These are phyloP conservation scores for Metschnikowia reukaufii DNA, from an alignment of 805 yeast genomes.

Conservation along the genomic window DNA sequence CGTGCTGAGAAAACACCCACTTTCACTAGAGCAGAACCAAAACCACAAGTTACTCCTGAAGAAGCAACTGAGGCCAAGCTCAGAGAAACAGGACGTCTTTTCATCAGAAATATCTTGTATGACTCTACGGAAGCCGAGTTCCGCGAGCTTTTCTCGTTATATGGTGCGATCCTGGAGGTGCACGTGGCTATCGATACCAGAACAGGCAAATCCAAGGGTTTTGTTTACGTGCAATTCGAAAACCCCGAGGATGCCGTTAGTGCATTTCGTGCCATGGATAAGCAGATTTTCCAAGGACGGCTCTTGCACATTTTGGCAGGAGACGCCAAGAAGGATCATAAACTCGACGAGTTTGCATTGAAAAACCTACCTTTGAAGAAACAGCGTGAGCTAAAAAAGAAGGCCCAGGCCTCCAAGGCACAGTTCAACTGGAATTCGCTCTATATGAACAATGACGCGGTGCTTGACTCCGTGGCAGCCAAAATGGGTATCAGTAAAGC, in stretches of 20 bases:
- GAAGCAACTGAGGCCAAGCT: constrained; percentile 53
- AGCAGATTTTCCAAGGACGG: constrained; percentile 91
- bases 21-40: constrained; percentile 2
- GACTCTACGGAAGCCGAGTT: constrained; percentile 80
- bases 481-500: constrained; percentile 82
- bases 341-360: constrained; percentile 85
- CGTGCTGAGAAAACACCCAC: constrained; percentile 9
- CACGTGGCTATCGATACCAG: constrained; percentile 91
- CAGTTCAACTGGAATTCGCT: constrained; percentile 96
- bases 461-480: constrained; percentile 82
- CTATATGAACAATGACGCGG: constrained; percentile 88
- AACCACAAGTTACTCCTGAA: constrained; percentile 33
- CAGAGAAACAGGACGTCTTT: constrained; percentile 72
- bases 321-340: constrained; percentile 75
- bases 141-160: constrained; percentile 57
- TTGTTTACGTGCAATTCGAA: constrained; percentile 78
- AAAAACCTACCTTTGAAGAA: constrained; percentile 90
- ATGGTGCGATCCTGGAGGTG: constrained; percentile 80
- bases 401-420: constrained; percentile 78
- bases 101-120: constrained; percentile 82
- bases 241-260: constrained; percentile 67
- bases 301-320: constrained; percentile 87
- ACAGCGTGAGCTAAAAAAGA: constrained; percentile 80
- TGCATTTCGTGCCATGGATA: constrained; percentile 77
- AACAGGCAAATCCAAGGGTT: constrained; percentile 89